Evolutionary conservation across 179 eudicot genomes (phyloP).

Genomic region (Gypsophila paniculata): DNA sequence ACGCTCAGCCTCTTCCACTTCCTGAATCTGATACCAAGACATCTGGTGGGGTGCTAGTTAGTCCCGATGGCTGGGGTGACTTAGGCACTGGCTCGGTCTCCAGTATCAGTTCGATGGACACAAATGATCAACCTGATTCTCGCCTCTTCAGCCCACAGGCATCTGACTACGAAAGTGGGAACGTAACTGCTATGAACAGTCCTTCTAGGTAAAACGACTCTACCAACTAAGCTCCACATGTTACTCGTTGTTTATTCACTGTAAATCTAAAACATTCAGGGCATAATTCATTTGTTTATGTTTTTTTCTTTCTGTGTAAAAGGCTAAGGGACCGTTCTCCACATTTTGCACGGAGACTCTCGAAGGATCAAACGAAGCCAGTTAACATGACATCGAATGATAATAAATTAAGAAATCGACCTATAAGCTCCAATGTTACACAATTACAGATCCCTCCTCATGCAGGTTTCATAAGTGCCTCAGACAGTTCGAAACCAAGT

Average conservation of each 20-base stretch:
- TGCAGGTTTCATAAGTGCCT: conserved; percentile 69
- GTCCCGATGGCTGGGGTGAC: conserved; percentile 57
- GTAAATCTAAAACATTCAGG: background rate
- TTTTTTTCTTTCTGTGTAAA: conserved; percentile 29
- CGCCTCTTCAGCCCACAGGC: conserved; percentile 62
- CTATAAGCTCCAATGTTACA: conserved; percentile 54
- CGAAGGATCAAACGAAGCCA: conserved; percentile 28
- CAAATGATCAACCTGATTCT: conserved; percentile 71
- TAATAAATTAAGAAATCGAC: conserved; percentile 35
- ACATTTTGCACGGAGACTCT: conserved; percentile 27
- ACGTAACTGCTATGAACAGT: conserved; percentile 59
- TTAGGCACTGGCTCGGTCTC: conserved; percentile 57
- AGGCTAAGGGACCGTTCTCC: conserved; percentile 36
- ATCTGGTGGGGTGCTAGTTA: conserved; percentile 41
- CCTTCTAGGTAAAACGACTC: conserved; percentile 67
- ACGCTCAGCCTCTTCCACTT: conserved; percentile 78
- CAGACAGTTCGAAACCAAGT: conserved; percentile 81
- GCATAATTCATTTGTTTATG: background rate
- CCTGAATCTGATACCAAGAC: conserved; percentile 65
- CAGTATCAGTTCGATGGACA: conserved; percentile 70
- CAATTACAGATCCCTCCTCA: conserved; percentile 61
- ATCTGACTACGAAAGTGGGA: conserved; percentile 59
- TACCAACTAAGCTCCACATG: background rate
- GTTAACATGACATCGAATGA: conserved; percentile 45
- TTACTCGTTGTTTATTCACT: background rate